Evolutionary conservation across 1,284 basidiomycete genomes (phyloP), one percentile per base, ranked within the genome.

Genomic region (Puccinia hordei): DNA sequence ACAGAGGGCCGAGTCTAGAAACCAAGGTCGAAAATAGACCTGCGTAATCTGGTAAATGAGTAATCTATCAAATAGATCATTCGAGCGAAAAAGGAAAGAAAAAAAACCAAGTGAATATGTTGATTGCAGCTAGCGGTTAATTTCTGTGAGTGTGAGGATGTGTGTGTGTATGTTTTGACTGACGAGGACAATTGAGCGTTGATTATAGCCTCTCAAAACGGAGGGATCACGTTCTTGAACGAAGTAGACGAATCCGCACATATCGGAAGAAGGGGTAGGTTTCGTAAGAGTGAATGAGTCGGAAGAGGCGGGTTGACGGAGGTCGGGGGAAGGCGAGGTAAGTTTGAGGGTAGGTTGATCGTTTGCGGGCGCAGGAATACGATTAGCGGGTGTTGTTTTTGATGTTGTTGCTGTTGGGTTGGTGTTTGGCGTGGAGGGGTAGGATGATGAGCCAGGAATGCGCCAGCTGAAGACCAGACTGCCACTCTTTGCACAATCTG

Each of bases 401-500:
- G 63, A 66, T 66, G 27, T 5, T 10, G 33, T 68, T 4, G 55
- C 27, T 4, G 27, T 17, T 4, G 38, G 38, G n/a, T n/a, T n/a
- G 38, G 38, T 41, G 38, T 41, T 41, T 4, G 38, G 38, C 6
- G 38, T 41, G 38, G 38, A 12, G 38, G 38, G 38, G 38, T 6
- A 61, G 19, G 44, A 46, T 30, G 30, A 49, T 82, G 22, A 84
- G 78, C 33, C 51, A 83, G 85, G 53, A 84, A 85, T 78, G 84
- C 85, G 38, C 85, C 82, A 69, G 84, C 83, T 49, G 85, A 82
- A 83, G 83, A 86, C 1, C 83, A 85, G 63, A 84, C 85, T 66
- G 83, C 83, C 49, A 82, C 85, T 85, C 63, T 85, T 85, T 6
- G 85, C 83, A 13, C 93, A 95, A 84, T 98, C 95, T 0, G 96